Base-by-base conservation (phyloP, 2,329 filamentous ascomycete genomes). In the Diaporthe citriasiana region DNA sequence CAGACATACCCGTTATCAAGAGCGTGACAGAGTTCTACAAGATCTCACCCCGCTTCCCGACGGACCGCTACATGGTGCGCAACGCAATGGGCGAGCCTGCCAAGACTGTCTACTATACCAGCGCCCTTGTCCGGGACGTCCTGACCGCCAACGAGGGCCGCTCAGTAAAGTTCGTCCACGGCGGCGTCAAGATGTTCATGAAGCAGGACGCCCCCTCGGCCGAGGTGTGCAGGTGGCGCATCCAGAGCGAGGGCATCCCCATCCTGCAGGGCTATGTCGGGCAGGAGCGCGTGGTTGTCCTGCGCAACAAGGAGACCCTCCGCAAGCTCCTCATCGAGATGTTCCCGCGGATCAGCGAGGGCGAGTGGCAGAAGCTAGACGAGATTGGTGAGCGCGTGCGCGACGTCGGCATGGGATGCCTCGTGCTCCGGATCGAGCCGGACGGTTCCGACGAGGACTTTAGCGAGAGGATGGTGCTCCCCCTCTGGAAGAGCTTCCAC, bases 101-200 rank as follows among this genome's bases (percentile, higher is more conserved):
- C 70, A 97, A 98, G 86, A 97, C 95, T 38, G 96, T 99, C 78
- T 99, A 99, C 88, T 99, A 98, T 87, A 97, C 95, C 15, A 95
- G 93, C 47, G 90, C 91, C 6, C 89, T 98, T 17, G 93, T 95
- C 30, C 93, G 95, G 42, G 93, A 96, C 77, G 97, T 99, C 71
- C 89, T 99, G 4, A 90, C 89, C 5, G 89, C 93, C 80, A 99
- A 99, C 82, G 95, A 98, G 83, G 94, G 95, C 56, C 92, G 93
- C 38, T 95, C 95, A 59, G 93, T 98, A 83, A 97, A 97, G 82
- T 98, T 99, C 81, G 94, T 99, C 66, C 97, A 99, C 84, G 96
- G 93, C 68, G 97, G 97, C 77, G 95, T 99, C 45, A 97, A 97
- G 85, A 98, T 98, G 95, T 99, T 97, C 82, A 97, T 98, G 87